Evolutionary conservation across 768 basidiomycete genomes (phyloP), one percentile per base, ranked within the genome.

Genomic region (Mycena polygramma): DNA sequence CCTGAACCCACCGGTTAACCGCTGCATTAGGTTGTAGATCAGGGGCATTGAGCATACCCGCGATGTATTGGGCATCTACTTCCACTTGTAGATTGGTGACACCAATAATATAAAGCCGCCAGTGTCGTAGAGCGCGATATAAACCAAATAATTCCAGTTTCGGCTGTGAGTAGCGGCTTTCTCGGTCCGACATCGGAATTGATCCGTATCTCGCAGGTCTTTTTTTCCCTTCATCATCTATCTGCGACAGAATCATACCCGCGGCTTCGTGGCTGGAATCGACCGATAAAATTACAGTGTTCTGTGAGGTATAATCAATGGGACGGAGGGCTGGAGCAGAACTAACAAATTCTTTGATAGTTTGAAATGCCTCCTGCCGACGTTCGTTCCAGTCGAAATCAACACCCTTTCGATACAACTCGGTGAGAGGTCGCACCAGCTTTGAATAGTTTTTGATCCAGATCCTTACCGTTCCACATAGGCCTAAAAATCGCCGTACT

Each of bases 91-190:
- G 30, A 30, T 30, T 30, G 30, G 30, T 30, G 30, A 30, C 30
- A 3, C 30, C 30, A 6, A 30, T 30, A 30, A 30, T 30, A 30
- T 30, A 30, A 30, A 30, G 30, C 30, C 30, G 30, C 30, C 30
- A 30, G 30, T 30, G 30, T 30, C 30, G 30, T 30, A 30, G 30
- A 30, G 30, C 30, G 30, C 30, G 30, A 30, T 74, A 83, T 0
- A 84, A 48, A 0, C 83, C 79, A 70, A 79, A 85, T 0, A 85
- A 70, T 73, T 85, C 83, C 1, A 82, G 22, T 59, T 85, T 85
- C 0, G 81, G 70, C 64, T 85, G 83, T 0, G 81, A 83, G 66
- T 81, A 85, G 1, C 75, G 59, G 4, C 74, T 49, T 68, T 83
- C 79, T 6, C 69, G 48, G 19, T 82, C 63, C 55, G 77, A 83